Evolutionary conservation across 257 asterid species (phyloP).

Genomic region (Knoxia roxburghii): DNA sequence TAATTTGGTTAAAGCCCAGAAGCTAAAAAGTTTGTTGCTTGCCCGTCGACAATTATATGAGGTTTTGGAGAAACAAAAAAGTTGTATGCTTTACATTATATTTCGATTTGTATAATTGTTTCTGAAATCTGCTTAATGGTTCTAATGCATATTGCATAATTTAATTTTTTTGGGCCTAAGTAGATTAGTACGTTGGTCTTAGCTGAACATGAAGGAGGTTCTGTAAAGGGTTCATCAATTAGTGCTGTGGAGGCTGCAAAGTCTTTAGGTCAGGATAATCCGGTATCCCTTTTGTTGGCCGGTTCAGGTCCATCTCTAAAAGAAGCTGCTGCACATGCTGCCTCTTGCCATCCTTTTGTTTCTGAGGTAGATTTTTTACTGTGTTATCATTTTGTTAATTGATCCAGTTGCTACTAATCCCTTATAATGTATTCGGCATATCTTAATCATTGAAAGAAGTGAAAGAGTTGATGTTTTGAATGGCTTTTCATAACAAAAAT

Average conservation of each 20-base stretch:
- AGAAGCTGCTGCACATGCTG: slow-evolving; percentile 75
- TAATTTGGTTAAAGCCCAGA: not conserved
- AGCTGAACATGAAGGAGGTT: slow-evolving; percentile 81
- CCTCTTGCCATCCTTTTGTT: slow-evolving; percentile 68
- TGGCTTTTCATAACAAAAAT: not conserved
- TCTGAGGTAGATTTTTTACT: slow-evolving; percentile 52
- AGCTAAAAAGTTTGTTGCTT: not conserved
- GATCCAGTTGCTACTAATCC: not conserved
- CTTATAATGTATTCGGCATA: not conserved
- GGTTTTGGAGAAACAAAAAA: too few species aligned
- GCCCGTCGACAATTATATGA: too few species aligned
- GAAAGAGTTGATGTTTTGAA: not conserved
- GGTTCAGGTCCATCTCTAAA: slow-evolving; percentile 81
- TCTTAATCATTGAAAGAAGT: not conserved
- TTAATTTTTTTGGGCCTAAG: not conserved
- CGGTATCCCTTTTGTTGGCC: slow-evolving; percentile 66
- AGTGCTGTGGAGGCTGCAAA: slow-evolving; percentile 90
- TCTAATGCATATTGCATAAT: not conserved
- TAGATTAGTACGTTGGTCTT: slow-evolving; percentile 82
- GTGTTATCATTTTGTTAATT: not conserved
- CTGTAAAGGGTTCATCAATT: slow-evolving; percentile 55
- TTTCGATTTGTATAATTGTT: not conserved
- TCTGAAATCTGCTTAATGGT: not conserved
- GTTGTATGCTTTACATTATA: not conserved
- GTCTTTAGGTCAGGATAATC: slow-evolving; percentile 52